A percentile compares a stretch with the other conserved stretches of the same genome.
These are phyloP conservation scores for Diaporthe sp. DNA, from an alignment of 2,329 filamentous ascomycete species.

Conservation along the genomic window DNA sequence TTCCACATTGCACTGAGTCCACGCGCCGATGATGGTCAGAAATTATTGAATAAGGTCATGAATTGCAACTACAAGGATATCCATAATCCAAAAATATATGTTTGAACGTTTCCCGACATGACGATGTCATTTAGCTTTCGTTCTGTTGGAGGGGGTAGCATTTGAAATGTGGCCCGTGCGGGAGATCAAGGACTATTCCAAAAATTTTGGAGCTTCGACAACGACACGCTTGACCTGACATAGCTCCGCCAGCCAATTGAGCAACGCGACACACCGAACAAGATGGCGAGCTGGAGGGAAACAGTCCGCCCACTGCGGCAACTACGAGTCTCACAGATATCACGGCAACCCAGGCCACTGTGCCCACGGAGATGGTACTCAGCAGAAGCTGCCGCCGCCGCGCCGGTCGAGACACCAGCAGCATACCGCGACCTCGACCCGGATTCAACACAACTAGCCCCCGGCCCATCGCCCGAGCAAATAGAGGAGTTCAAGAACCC, in stretches of 20 bases:
- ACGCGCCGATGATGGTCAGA: background rate
- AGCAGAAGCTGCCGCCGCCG: constrained; percentile 56
- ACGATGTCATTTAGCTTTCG: background rate
- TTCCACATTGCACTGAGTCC: background rate
- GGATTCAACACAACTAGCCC: constrained; percentile 63
- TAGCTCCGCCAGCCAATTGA: constrained; percentile 22
- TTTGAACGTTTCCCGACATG: background rate
- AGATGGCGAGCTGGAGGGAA: constrained; percentile 60
- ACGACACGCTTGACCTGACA: constrained; percentile 36
- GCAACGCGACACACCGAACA: constrained; percentile 33
- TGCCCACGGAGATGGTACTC: constrained; percentile 61
- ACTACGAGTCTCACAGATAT: constrained; percentile 32
- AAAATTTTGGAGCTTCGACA: constrained; percentile 40
- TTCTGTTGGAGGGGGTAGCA: background rate
- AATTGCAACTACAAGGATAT: no score
- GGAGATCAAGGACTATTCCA: constrained; percentile 15
- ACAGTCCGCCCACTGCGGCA: constrained; percentile 51
- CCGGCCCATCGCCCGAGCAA: constrained; percentile 55
- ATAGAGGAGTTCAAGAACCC: constrained; percentile 58
- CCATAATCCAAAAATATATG: background rate
- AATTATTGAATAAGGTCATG: background rate
- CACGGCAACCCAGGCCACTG: constrained; percentile 47
- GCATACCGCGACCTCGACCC: constrained; percentile 64
- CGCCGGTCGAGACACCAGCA: constrained; percentile 39
- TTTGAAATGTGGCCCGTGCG: constrained; percentile 7